Percentiles rank a stretch among this genome's conserved stretches.
These are phyloP conservation scores for Mortierella sp. DNA, from an alignment of 371 early-diverging fungal genomes.

Conservation along the genomic window DNA sequence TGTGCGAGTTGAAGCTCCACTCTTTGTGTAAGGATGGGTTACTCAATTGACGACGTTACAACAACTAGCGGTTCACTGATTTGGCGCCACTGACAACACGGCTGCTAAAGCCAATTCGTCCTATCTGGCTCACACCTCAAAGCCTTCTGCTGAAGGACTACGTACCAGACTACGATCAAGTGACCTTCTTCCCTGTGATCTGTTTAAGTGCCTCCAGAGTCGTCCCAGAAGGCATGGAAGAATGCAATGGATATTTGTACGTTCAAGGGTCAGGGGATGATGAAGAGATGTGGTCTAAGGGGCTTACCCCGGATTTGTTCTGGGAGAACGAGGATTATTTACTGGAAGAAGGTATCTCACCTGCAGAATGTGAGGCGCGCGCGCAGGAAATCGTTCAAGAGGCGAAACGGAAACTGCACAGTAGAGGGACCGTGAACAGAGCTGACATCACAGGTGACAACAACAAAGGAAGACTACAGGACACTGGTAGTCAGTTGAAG, in stretches of 20 bases:
- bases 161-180: slow-evolving; percentile 60
- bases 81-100: slow-evolving; percentile 53
- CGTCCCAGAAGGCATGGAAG: slow-evolving; percentile 63
- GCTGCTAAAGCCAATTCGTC: slow-evolving; percentile 77
- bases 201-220: slow-evolving; percentile 80
- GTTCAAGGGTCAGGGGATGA: slow-evolving; percentile 93
- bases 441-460: too few species aligned
- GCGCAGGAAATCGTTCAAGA: slow-evolving; percentile 57
- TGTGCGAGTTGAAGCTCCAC: neutral
- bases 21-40: too few species aligned
- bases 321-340: slow-evolving; percentile 73
- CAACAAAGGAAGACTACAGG: too few species aligned
- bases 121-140: slow-evolving; percentile 83
- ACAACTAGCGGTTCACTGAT: slow-evolving; percentile 57
- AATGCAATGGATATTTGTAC: slow-evolving; percentile 71
- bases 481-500: too few species aligned
- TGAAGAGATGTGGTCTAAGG: slow-evolving; percentile 85
- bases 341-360: slow-evolving; percentile 51
- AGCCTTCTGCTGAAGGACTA: slow-evolving; percentile 58
- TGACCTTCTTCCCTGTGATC: slow-evolving; percentile 71
- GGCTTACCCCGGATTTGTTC: slow-evolving; percentile 73
- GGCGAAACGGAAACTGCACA: slow-evolving; percentile 9
- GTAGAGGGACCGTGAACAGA: too few species aligned
- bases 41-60: neutral
- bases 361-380: slow-evolving; percentile 59